A percentile compares a stretch with the other conserved stretches of the same genome.
phyloP scores from a whole-genome alignment of 2,329 filamentous ascomycete genomes.

The Colletotrichum sp. region DNA sequence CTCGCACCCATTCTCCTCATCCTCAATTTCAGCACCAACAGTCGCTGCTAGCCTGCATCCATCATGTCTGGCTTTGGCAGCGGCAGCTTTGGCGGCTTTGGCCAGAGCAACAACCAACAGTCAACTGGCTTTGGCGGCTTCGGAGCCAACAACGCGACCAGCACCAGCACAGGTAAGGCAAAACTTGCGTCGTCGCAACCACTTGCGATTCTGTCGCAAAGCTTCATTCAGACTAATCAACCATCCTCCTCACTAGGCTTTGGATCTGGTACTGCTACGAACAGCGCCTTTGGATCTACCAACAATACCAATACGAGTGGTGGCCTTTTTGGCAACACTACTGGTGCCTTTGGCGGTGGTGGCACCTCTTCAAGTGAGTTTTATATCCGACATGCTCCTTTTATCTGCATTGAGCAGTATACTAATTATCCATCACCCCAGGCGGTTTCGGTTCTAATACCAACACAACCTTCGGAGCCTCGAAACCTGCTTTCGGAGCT shows the following conservation, averaged over 20 bases:
- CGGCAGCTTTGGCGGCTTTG: conserved; percentile 61
- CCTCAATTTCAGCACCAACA: background rate
- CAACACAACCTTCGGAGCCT: conserved; percentile 39
- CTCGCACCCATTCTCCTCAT: background rate
- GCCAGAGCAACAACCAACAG: conserved; percentile 57
- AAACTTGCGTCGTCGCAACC: background rate
- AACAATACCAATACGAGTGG: conserved; percentile 33
- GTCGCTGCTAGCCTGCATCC: background rate
- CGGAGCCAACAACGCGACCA: conserved; percentile 41
- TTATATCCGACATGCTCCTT: background rate
- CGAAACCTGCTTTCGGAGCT: conserved; percentile 26
- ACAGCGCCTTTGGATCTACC: conserved; percentile 49
- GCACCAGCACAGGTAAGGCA: conserved; percentile 56
- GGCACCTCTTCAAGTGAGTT: conserved; percentile 11
- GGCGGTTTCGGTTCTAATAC: conserved; percentile 40
- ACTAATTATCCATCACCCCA: background rate
- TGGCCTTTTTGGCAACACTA: conserved; percentile 32
- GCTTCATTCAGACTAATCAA: conserved; percentile 9
- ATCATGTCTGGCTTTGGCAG: conserved; percentile 61
- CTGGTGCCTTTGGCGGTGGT: conserved; percentile 12
- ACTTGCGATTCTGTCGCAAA: background rate
- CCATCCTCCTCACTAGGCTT: conserved; percentile 35
- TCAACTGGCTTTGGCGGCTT: conserved; percentile 63
- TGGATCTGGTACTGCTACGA: conserved; percentile 39
- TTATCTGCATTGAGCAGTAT: background rate